phyloP scores from a whole-genome alignment of 805 yeast genomes.

The Limtongia smithiae region DNA sequence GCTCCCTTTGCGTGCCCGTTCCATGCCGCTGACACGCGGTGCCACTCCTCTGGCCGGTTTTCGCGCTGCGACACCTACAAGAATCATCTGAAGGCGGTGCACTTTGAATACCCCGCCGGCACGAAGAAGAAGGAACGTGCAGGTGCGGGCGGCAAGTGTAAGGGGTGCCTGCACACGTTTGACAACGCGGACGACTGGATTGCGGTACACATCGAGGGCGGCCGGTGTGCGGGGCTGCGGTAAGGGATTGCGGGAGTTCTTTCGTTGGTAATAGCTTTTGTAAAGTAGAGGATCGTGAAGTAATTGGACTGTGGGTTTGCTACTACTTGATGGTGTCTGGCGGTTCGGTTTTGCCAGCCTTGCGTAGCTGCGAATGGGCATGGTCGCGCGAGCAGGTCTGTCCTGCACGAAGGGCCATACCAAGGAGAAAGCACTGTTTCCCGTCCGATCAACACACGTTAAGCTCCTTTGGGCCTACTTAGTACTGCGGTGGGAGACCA shows the following conservation, averaged over 20 bases:
- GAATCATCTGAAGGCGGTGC: conserved; percentile 85
- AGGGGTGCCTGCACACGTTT: conserved; percentile 67
- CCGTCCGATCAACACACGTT: no score
- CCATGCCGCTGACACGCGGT: conserved; percentile 43
- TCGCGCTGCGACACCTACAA: conserved; percentile 89
- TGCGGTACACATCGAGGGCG: conserved; percentile 58
- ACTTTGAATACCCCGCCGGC: conserved; percentile 83
- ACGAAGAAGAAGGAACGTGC: conserved; percentile 73
- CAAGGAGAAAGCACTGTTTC: no score
- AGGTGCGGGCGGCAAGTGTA: conserved; percentile 69
- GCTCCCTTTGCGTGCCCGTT: conserved; percentile 79
- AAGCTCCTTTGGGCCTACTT: no score
- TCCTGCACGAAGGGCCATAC: no score
- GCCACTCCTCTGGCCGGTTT: conserved; percentile 83
- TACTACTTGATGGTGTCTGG: no score
- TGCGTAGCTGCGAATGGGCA: no score
- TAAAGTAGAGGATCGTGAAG: no score
- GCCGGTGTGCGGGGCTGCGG: conserved; percentile 3
- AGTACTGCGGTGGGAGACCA: no score
- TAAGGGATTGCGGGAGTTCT: not conserved
- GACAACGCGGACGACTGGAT: conserved; percentile 78
- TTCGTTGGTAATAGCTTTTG: not conserved
- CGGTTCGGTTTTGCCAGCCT: no score
- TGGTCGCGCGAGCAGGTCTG: no score
- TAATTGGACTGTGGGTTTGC: no score